A percentile compares a stretch with the other conserved stretches of the same genome.
Evolutionary conservation across 768 basidiomycete species (phyloP).

Genomic region (Clitopilus passeckerianus): DNA sequence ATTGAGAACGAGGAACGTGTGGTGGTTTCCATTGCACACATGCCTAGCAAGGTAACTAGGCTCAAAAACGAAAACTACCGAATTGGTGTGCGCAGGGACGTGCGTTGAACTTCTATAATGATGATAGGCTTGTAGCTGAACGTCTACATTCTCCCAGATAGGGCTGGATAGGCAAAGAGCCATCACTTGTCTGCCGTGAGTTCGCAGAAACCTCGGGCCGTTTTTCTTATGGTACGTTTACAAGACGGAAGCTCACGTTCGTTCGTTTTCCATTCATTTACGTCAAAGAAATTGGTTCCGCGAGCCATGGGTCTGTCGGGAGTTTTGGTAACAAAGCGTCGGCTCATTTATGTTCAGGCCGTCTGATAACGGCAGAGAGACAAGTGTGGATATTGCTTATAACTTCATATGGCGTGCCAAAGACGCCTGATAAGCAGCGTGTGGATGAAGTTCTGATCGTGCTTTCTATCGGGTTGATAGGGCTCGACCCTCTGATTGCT

Average conservation of each 20-base stretch:
- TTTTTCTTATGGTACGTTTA: not conserved
- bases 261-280: not conserved
- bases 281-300: too few relatives aligned
- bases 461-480: not conserved
- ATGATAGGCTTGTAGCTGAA: not conserved
- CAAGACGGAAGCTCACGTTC: not conserved
- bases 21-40: too few relatives aligned
- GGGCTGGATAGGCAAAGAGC: not conserved
- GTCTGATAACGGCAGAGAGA: not conserved
- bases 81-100: too few relatives aligned
- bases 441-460: not conserved
- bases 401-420: not conserved
- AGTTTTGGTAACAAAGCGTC: not conserved
- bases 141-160: not conserved
- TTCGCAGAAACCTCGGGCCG: not conserved
- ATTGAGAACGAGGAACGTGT: too few relatives aligned
- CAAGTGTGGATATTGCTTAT: too few relatives aligned
- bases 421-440: not conserved
- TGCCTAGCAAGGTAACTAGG: too few relatives aligned
- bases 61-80: too few relatives aligned
- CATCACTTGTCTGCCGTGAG: not conserved
- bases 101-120: not conserved
- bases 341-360: not conserved
- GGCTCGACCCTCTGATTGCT: too few relatives aligned
- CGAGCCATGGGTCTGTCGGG: not conserved